Evolutionary conservation across 2,329 filamentous ascomycete genomes (phyloP).

Genomic region (Aureobasidium pullulans): DNA sequence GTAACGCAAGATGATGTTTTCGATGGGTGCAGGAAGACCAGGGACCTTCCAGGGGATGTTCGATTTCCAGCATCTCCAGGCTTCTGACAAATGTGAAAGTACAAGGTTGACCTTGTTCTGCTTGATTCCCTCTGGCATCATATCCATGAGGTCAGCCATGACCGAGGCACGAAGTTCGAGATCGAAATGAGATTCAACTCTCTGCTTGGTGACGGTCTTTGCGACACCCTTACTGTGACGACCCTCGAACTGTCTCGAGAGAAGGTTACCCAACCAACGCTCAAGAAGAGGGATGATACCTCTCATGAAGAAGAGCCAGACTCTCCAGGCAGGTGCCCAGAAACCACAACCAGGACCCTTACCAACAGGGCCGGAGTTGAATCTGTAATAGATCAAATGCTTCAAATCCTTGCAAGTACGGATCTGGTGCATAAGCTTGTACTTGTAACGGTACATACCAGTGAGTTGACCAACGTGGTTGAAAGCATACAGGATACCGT

Average conservation of each 20-base stretch:
- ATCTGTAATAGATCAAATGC: constrained; percentile 97
- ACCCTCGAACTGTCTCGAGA: constrained; percentile 96
- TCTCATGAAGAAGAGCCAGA: constrained; percentile 99
- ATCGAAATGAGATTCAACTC: constrained; percentile 97
- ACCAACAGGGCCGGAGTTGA: constrained; percentile 92
- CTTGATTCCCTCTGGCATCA: constrained; percentile 99
- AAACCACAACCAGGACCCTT: constrained; percentile 98
- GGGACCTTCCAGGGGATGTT: constrained; percentile 99
- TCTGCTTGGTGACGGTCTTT: constrained; percentile 98
- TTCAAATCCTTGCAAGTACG: constrained; percentile 98
- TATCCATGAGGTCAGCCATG: constrained; percentile 98
- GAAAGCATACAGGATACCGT: constrained; percentile 98
- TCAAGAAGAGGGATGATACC: constrained; percentile 95
- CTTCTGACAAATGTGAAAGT: constrained; percentile 91
- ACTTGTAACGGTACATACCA: constrained; percentile 99
- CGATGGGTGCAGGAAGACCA: constrained; percentile 89
- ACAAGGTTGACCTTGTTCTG: constrained; percentile 99
- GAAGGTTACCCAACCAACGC: constrained; percentile 91
- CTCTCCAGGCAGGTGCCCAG: constrained; percentile 97
- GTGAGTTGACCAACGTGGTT: constrained; percentile 98
- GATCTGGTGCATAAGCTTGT: constrained; percentile 99
- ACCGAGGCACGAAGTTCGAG: constrained; percentile 94
- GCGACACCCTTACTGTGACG: constrained; percentile 98
- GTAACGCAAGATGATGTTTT: constrained; percentile 97
- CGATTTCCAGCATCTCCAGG: constrained; percentile 99